Base-by-base conservation (phyloP, 352 stramenopile species). In the Phytophthora lateralis region DNA sequence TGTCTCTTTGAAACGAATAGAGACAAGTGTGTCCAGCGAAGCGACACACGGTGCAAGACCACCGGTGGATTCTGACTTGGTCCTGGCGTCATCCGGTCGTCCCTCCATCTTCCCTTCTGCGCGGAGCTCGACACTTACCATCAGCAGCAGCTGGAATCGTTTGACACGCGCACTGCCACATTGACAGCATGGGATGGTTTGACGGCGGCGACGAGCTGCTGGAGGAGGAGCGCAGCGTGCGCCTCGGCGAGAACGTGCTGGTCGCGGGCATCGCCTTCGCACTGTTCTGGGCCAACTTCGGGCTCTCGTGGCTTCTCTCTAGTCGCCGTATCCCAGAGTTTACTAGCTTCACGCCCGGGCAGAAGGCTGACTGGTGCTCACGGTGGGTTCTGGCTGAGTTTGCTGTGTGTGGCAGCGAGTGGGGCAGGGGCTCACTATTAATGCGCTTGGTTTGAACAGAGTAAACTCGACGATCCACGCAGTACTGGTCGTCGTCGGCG, bases 341-440 rank as follows among this genome's bases (percentile, higher is more conserved):
- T 43, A 50, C 69, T 4, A 51, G 24, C 43, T 93, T 93, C 58
- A 81, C 79, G 4, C 45, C 76, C 10, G 78, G 66, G n/a, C 69
- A 90, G 38, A 93, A 91, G 51, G 84, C 84, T 2, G 84, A 93
- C 63, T 93, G 84, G 84, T 93, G 84, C 57, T 93, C 84, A 6
- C 70, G 82, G 84, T 92, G 57, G 34, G 80, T 75, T 24, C 18
- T 35, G 29, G 1, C 21, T 24, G 21, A 39, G 8, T 39, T 39
- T 39, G 4, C 34, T 14, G 9, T n/a, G 34, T n/a, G 12, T 24
- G 34, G 17, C 34, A 39, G 9, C 34, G 34, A 24, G 3, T n/a
- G n/a, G 41, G 18, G 2, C 29, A 9, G 7, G 1, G 29, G 7
- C 30, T 35, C 30, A 35, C 30, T 14, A 3, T 35, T 35, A 11